Evolutionary conservation across 2,329 filamentous ascomycete species (phyloP), one percentile per base, ranked within the genome.

Genomic region (Fonsecaea erecta): DNA sequence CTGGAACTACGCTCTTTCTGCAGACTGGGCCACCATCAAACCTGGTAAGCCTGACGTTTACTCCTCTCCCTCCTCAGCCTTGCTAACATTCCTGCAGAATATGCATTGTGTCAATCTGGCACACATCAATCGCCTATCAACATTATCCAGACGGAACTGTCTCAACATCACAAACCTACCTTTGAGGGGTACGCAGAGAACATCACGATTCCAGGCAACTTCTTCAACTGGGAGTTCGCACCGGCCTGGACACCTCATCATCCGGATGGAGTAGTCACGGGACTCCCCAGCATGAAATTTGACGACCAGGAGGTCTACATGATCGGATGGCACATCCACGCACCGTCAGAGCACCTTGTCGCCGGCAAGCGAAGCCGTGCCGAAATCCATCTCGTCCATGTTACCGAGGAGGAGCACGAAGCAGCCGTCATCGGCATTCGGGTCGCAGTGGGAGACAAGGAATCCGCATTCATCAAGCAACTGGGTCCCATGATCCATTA

Each of bases 221-320:
- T 82, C 63, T 78, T 75, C 75, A 84, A 84, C 69, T 83, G 81
- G 80, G 79, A 80, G 21, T 83, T 82, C 63, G 82, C 82, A 3
- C 78, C 80, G 0, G 77, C 79, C 1, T 83, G 81, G 66, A 79
- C 75, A 4, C 67, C 81, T 46, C 66, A 74, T 12, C 74, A 78
- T 63, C 63, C 74, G 18, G 75, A 76, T 34, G 75, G 69, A 26
- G 70, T 76, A 32, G 79, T 78, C 66, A 78, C 76, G 4, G 70
- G 67, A 1, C 74, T 79, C 30, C 80, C 82, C 2, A 75, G 75
- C 52, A 73, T 84, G 63, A 77, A 74, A 1, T 83, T 79, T 71
- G 80, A 83, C 59, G 78, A 82, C 71, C 74, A 78, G 65, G 83
- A 79, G 0, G 75, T 81, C 24, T 84, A 82, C 70, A 75, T 84